These are phyloP conservation scores for Tetrahymena malaccensis DNA, from an alignment of 73 alveolate species.

Conservation along the genomic window DNA sequence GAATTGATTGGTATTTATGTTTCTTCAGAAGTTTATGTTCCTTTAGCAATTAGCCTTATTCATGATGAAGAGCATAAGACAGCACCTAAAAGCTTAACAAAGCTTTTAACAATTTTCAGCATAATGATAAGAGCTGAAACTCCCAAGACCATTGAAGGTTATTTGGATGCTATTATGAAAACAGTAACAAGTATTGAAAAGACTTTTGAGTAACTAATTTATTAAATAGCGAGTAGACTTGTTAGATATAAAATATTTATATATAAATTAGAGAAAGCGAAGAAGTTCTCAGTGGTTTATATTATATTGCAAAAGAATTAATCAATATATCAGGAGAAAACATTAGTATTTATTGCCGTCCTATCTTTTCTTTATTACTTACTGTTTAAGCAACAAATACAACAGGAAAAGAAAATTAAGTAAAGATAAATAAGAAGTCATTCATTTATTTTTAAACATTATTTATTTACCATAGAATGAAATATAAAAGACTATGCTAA, in stretches of 20 bases:
- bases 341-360: neutral
- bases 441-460: conserved; percentile 7
- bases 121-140: conserved; percentile 15
- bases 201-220: neutral
- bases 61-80: conserved; percentile 3
- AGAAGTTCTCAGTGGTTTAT: neutral
- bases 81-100: conserved; percentile 6
- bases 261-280: neutral
- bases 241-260: neutral
- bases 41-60: conserved; percentile 1
- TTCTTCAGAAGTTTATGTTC: conserved; percentile 17
- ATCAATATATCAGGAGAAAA: neutral
- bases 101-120: neutral
- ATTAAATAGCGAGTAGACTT: neutral
- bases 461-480: conserved; percentile 37
- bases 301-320: neutral
- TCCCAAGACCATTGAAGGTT: conserved; percentile 1
- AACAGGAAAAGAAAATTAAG: neutral
- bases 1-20: conserved; percentile 5
- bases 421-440: neutral
- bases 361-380: neutral
- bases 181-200: neutral
- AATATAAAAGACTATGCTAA: conserved; percentile 38
- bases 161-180: conserved; percentile 3
- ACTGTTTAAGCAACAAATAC: neutral